phyloP scores from a whole-genome alignment of 768 basidiomycete genomes.

The Xerocomus potaroensis region DNA sequence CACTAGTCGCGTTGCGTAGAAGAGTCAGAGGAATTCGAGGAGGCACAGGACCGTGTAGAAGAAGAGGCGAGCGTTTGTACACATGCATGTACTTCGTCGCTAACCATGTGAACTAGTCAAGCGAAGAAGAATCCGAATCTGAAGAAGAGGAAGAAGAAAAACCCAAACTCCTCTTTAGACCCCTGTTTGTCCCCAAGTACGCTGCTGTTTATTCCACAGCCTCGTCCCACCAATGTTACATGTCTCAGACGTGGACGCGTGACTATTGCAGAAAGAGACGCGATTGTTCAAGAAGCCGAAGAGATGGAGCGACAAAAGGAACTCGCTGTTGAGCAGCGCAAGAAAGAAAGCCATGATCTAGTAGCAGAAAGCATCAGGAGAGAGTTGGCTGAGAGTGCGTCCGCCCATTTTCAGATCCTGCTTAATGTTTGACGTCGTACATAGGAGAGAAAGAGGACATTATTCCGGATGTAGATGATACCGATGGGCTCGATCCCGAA shows the following conservation, averaged over 20 bases:
- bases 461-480: constrained; percentile 89
- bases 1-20: constrained; percentile 7
- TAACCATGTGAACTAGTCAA: constrained; percentile 50
- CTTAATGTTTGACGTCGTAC: constrained; percentile 1
- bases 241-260: constrained; percentile 61
- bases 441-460: constrained; percentile 86
- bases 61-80: constrained; percentile 36
- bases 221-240: constrained; percentile 1
- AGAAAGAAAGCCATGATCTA: constrained; percentile 84
- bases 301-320: constrained; percentile 68
- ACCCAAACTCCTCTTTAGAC: constrained; percentile 76
- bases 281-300: constrained; percentile 67
- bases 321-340: constrained; percentile 73
- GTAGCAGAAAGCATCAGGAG: constrained; percentile 92
- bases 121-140: constrained; percentile 78
- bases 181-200: constrained; percentile 94
- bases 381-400: constrained; percentile 87
- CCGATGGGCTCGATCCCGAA: constrained; percentile 85
- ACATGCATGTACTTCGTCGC: constrained; percentile 5
- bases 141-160: constrained; percentile 76
- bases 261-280: constrained; percentile 68
- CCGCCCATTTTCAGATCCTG: not conserved
- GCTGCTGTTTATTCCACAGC: constrained; percentile 22
- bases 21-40: constrained; percentile 40
- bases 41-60: constrained; percentile 37